Conservation (phyloP, 139 green algal genomes). For the Tetraselmis chui region DNA sequence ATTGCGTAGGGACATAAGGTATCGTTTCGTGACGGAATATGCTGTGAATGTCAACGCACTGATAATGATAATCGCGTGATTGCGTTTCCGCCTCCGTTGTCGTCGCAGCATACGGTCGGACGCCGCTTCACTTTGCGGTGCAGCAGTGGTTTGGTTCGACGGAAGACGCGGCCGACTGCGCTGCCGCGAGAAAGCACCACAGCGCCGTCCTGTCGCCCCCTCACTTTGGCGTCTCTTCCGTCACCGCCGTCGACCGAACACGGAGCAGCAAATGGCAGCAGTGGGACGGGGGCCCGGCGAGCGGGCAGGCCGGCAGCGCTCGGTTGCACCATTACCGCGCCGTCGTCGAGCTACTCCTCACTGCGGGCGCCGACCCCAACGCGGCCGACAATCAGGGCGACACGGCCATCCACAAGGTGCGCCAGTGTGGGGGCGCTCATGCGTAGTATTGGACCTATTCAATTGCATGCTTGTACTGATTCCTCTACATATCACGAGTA, state of each 20-base stretch:
- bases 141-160: neutral
- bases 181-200: neutral
- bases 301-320: neutral
- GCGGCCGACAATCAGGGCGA: neutral
- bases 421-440: neutral
- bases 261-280: neutral
- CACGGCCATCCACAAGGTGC: neutral
- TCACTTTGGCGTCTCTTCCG: neutral
- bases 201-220: neutral
- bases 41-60: too few species aligned
- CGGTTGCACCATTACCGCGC: neutral
- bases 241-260: neutral
- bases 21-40: too few species aligned
- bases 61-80: too few species aligned
- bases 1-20: too few species aligned
- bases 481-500: neutral
- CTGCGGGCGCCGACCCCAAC: neutral
- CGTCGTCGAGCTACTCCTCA: neutral
- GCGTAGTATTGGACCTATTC: too few species aligned
- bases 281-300: neutral
- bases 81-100: too few species aligned
- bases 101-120: neutral
- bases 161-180: neutral
- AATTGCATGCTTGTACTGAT: too few species aligned
- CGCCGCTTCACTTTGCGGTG: neutral